Percentiles rank a stretch among this genome's conserved stretches.
These are phyloP conservation scores for Candida chauliodis DNA, from an alignment of 805 yeast genomes.

Conservation along the genomic window DNA sequence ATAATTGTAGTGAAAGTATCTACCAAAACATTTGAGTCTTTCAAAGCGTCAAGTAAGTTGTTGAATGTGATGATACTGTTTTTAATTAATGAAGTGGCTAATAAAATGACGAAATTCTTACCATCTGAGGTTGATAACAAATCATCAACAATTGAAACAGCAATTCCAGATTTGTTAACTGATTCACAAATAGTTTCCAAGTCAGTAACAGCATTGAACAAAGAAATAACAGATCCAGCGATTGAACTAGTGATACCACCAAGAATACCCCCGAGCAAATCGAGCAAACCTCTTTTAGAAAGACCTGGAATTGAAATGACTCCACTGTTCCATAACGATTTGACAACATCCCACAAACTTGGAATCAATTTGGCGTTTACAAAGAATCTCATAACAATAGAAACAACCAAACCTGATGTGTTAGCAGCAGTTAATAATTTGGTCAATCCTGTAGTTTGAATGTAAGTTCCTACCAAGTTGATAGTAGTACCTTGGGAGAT, in stretches of 20 bases:
- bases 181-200: slow-evolving; percentile 10
- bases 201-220: slow-evolving; percentile 9
- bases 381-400: slow-evolving; percentile 12
- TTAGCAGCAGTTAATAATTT: slow-evolving; percentile 11
- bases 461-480: slow-evolving; percentile 9
- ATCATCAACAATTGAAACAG: slow-evolving; percentile 12
- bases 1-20: slow-evolving; percentile 8
- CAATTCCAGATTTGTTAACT: slow-evolving; percentile 14
- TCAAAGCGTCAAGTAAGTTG: slow-evolving; percentile 8
- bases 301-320: slow-evolving; percentile 5
- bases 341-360: slow-evolving; percentile 8
- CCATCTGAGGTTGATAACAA: slow-evolving; percentile 11
- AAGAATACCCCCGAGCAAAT: slow-evolving; percentile 7
- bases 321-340: slow-evolving; percentile 10
- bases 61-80: slow-evolving; percentile 8
- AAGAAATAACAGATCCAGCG: slow-evolving; percentile 7
- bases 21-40: slow-evolving; percentile 7
- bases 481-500: slow-evolving; percentile 9
- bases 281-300: slow-evolving; percentile 11
- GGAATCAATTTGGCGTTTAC: slow-evolving; percentile 8
- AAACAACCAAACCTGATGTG: slow-evolving; percentile 12
- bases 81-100: slow-evolving; percentile 7
- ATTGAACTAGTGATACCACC: slow-evolving; percentile 7
- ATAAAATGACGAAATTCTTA: slow-evolving; percentile 9
- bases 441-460: slow-evolving; percentile 9